Evolutionary conservation across 495 filamentous ascomycete genomes (phyloP).

Genomic region (Aspergillus indologenus): DNA sequence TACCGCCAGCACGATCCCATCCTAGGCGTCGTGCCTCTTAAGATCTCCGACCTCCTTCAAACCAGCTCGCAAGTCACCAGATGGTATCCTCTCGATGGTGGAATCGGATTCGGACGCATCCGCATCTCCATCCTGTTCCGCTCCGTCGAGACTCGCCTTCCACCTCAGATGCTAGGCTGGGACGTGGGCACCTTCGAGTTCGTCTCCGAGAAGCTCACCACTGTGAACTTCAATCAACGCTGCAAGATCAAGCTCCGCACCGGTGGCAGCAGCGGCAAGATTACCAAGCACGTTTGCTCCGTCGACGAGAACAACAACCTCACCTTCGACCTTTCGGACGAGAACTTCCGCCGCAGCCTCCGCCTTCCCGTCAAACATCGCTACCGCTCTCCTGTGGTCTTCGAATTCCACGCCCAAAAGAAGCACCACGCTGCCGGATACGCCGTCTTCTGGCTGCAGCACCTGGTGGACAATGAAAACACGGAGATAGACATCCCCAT

Average conservation of each 20-base stretch:
- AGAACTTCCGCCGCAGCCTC: slow-evolving; percentile 53
- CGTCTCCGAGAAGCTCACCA: slow-evolving; percentile 59
- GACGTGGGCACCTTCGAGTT: slow-evolving; percentile 95
- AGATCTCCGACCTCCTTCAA: slow-evolving; percentile 80
- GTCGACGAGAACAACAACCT: slow-evolving; percentile 57
- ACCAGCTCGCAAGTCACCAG: slow-evolving; percentile 75
- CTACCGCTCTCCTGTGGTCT: slow-evolving; percentile 82
- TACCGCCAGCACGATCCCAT: slow-evolving; percentile 93
- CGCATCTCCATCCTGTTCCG: slow-evolving; percentile 88
- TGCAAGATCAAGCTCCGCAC: slow-evolving; percentile 75
- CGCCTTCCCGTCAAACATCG: slow-evolving; percentile 83
- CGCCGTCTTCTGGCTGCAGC: slow-evolving; percentile 80
- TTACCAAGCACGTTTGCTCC: slow-evolving; percentile 54
- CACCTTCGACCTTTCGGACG: slow-evolving; percentile 64
- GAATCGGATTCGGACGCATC: slow-evolving; percentile 78
- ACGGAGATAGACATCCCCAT: slow-evolving; percentile 78
- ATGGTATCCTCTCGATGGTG: slow-evolving; percentile 67
- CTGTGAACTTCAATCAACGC: slow-evolving; percentile 53
- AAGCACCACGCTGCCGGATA: slow-evolving; percentile 71
- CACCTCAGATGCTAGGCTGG: slow-evolving; percentile 80
- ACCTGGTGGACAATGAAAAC: slow-evolving; percentile 74
- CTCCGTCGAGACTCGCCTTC: slow-evolving; percentile 77
- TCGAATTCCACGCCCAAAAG: slow-evolving; percentile 72
- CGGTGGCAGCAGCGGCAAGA: slow-evolving; percentile 74
- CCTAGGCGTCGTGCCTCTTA: slow-evolving; percentile 83